A percentile compares a stretch with the other conserved stretches of the same genome.
Evolutionary conservation across 192 early-diverging fungal genomes (phyloP).

Genomic region (Coemansia sp.): DNA sequence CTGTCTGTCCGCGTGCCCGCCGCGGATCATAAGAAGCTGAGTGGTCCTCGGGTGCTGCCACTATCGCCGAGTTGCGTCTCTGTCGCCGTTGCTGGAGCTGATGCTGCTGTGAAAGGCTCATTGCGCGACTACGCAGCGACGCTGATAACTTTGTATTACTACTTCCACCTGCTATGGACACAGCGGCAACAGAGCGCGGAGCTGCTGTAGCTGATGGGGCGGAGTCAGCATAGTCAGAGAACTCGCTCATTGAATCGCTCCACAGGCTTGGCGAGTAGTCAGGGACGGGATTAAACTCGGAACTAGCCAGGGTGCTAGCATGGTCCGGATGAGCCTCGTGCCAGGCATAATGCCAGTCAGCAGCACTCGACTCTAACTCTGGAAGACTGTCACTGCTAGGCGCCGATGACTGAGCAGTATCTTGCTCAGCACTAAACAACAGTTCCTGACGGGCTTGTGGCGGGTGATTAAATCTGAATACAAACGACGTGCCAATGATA

Average conservation of each 20-base stretch:
- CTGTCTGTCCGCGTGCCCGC: constrained; percentile 35
- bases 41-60: constrained; percentile 9
- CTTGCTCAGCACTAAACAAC: constrained; percentile 12
- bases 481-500: constrained; percentile 79
- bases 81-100: not conserved
- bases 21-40: not conserved
- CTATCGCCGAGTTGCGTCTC: constrained; percentile 30
- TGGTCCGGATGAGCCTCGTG: constrained; percentile 62
- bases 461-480: constrained; percentile 86
- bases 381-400: constrained; percentile 30
- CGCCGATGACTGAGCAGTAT: constrained; percentile 13
- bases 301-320: not conserved
- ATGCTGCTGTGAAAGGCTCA: constrained; percentile 12
- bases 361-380: constrained; percentile 34
- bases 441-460: constrained; percentile 65
- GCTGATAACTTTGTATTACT: constrained; percentile 4
- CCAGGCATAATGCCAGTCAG: constrained; percentile 80
- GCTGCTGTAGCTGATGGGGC: not conserved
- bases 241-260: constrained; percentile 46
- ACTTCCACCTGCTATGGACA: not conserved
- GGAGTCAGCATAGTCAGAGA: constrained; percentile 11
- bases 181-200: not conserved
- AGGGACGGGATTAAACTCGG: not conserved
- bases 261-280: constrained; percentile 30
- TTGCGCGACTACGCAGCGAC: constrained; percentile 20